Base-by-base conservation (phyloP, 2,329 filamentous ascomycete genomes). In the Fusarium denticulatum region DNA sequence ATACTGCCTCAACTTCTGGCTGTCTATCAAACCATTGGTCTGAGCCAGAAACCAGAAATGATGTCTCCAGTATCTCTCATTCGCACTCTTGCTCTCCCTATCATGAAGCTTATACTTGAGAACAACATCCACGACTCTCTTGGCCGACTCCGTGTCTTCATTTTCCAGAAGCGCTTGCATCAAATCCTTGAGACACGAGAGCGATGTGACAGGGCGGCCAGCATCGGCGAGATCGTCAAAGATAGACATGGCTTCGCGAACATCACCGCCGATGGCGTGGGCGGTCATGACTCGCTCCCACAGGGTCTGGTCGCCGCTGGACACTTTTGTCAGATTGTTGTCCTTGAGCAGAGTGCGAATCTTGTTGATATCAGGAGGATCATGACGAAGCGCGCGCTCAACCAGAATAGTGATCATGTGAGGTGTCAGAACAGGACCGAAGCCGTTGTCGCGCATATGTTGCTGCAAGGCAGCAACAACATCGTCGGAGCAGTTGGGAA, bases 351-450 rank as follows among this genome's bases (percentile, higher is more conserved):
- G 83, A 1, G 80, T 79, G 42, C 89, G 86, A n/a, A 94, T 86
- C 20, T 88, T 88, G 5, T 82, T 80, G 36, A 93, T 82, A 73
- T 93, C 86, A 0, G 91, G 90, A 5, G 89, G 89, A 3, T 82
- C 69, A 57, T 85, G 86, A 14, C 84, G 77, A 78, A 95, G 92
- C 79, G 91, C 92, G 78, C 92, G 86, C 50, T 91, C 88, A 50
- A 93, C 84, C 26, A 96, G 87, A 77, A 92, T 93, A 30, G 93
- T 95, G 83, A 93, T 93, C 77, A 94, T 93, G 75, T 94, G 88
- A 3, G 89, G 81, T 8, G 88, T 88, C 5, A 90, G 81, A 11
- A 88, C 88, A 7, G 90, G 86, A 53, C 86, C 79, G 47, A 92
- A 77, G 26, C 87, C 86, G 30, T 85, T 82, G 11, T 77, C 74